Conservation (phyloP, 2,329 filamentous ascomycete species). For the Neofusicoccum kwambonambiense region DNA sequence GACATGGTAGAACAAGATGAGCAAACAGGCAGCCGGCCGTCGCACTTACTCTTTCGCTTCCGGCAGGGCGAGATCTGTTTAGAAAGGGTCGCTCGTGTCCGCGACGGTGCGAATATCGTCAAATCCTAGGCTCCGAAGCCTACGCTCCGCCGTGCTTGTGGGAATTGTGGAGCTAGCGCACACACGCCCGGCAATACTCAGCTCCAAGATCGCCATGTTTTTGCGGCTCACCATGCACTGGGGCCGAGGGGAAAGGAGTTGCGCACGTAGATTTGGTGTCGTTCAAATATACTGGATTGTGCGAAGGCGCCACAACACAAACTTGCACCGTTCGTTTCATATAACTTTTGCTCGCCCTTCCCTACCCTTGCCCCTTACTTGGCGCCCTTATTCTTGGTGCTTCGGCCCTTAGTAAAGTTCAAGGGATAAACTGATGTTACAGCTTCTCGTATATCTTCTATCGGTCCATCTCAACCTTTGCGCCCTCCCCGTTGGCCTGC, state of each 20-base stretch:
- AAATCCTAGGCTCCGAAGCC: too few relatives aligned
- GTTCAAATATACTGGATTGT: too few relatives aligned
- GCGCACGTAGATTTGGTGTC: too few relatives aligned
- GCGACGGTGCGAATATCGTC: too few relatives aligned
- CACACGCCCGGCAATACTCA: too few relatives aligned
- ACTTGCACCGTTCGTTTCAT: neutral
- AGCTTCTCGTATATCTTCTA: neutral
- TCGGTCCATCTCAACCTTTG: conserved; percentile 8
- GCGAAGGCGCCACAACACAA: neutral
- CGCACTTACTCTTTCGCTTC: conserved; percentile 54
- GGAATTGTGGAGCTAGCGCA: too few relatives aligned
- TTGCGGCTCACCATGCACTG: too few relatives aligned
- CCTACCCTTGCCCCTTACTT: neutral
- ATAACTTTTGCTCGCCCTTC: neutral
- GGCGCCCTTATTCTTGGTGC: neutral
- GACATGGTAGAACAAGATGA: conserved; percentile 54
- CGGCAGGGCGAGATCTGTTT: conserved; percentile 47
- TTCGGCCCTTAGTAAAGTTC: too few relatives aligned
- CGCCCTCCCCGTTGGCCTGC: conserved; percentile 13
- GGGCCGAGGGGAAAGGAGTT: too few relatives aligned
- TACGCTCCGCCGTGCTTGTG: too few relatives aligned
- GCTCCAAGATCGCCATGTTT: too few relatives aligned
- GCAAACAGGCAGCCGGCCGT: conserved; percentile 49
- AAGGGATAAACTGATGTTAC: too few relatives aligned
- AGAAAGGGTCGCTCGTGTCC: neutral